Evolutionary conservation across 768 basidiomycete species (phyloP), one percentile per base, ranked within the genome.

Genomic region (Mycena haematopus): DNA sequence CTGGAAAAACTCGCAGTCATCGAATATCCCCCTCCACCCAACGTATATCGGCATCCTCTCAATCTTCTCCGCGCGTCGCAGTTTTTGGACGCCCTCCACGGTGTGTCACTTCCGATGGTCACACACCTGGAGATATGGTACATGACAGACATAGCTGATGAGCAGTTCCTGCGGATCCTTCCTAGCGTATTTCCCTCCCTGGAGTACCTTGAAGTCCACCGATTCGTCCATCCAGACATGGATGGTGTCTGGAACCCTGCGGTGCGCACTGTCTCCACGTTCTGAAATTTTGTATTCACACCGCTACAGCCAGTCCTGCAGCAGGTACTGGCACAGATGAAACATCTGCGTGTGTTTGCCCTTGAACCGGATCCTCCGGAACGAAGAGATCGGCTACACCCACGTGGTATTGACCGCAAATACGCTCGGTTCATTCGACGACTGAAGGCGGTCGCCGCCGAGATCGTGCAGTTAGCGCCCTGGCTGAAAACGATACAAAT

Each of bases 121-220:
- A 55, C n/a, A 1, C 40, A 24, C 42, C 15, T 55, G 19, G 17
- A 55, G 15, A 9, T 55, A 6, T 55, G 54, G 54, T 55, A 55
- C 14, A 1, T 17, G 3, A 17, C 44, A n/a, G 25, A 55, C 25
- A 17, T 14, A 0, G 27, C 42, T 9, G 54, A 55, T 11, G 36
- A 10, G 29, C 1, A 2, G 9, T 45, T 55, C 21, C 40, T 55
- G 1, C 40, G 1, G 1, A 13, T 15, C 5, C 40, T 55, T 1
- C 54, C 54, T 11, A 2, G 19, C 3, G 25, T 45, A 6, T 55
- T 55, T 42, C 54, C 54, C 22, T 44, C 40, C 4, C 19, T 55
- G 8, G 27, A 19, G 4, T n/a, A 45, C 29, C 54, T 45, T 1
- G 54, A 55, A 33, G 3, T 55, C 1, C 54, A 45, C 31, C 54